phyloP scores from a whole-genome alignment of 192 early-diverging fungal species.

The Coemansia guatemalensis region DNA sequence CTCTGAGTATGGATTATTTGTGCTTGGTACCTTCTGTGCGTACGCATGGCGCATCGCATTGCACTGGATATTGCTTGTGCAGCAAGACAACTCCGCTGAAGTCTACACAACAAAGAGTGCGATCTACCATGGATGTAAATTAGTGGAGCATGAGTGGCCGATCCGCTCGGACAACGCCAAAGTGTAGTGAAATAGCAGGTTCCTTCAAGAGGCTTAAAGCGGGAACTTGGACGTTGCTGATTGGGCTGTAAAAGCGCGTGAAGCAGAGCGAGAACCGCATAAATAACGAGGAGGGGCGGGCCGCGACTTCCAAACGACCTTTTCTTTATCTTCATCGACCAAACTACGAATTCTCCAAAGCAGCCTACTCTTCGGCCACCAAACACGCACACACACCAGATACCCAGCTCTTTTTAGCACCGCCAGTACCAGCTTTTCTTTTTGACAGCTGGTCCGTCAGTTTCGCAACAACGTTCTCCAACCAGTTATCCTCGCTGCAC shows the following conservation, averaged over 20 bases:
- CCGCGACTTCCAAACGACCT: neutral
- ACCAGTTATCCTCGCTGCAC: conserved; percentile 76
- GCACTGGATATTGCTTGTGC: neutral
- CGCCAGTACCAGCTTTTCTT: neutral
- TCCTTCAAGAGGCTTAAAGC: conserved; percentile 1
- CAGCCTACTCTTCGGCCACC: conserved; percentile 6
- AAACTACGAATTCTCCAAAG: conserved; percentile 11
- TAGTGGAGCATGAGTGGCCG: neutral
- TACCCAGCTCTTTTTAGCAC: neutral
- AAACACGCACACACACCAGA: conserved; percentile 1
- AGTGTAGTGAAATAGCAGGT: neutral
- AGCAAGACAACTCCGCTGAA: neutral
- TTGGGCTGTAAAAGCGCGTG: conserved; percentile 20
- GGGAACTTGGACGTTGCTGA: conserved; percentile 42
- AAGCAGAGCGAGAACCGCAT: conserved; percentile 21
- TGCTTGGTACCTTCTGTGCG: neutral
- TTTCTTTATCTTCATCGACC: conserved; percentile 5
- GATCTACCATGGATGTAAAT: neutral
- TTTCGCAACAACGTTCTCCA: conserved; percentile 64
- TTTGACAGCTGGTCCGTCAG: conserved; percentile 9
- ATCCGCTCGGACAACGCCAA: neutral
- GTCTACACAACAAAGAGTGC: neutral
- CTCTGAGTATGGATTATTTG: neutral
- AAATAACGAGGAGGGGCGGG: conserved; percentile 22
- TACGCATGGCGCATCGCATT: conserved; percentile 6